Percentiles rank a stretch among this genome's conserved stretches.
Conservation (phyloP, 2,329 filamentous ascomycete species). For the Dactylellina haptotyla region DNA sequence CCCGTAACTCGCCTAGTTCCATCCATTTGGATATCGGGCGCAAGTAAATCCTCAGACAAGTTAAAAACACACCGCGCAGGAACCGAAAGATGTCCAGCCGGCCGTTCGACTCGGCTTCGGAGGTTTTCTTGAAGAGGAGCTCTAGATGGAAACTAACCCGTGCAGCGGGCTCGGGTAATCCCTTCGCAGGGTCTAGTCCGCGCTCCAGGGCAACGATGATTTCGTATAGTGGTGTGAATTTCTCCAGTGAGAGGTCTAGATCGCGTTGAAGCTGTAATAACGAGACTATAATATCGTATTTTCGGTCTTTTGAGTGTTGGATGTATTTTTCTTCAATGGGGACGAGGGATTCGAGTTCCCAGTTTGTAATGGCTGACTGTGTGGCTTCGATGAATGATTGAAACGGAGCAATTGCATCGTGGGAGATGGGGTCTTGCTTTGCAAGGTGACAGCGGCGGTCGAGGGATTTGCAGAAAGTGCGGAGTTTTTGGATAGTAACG, state of each 20-base stretch:
- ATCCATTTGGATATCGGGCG: constrained; percentile 85
- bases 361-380: constrained; percentile 48
- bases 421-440: constrained; percentile 2
- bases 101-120: constrained; percentile 75
- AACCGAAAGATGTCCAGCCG: constrained; percentile 71
- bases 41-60: constrained; percentile 83
- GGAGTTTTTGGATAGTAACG: constrained; percentile 55
- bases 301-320: constrained; percentile 1
- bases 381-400: constrained; percentile 56
- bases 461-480: constrained; percentile 53
- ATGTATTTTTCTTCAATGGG: constrained; percentile 52
- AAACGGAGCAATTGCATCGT: constrained; percentile 39
- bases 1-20: constrained; percentile 74
- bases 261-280: constrained; percentile 56
- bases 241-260: constrained; percentile 52
- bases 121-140: constrained; percentile 76
- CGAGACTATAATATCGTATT: constrained; percentile 50
- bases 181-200: constrained; percentile 3
- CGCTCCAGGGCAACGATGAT: constrained; percentile 53
- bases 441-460: constrained; percentile 27
- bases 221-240: constrained; percentile 55
- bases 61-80: constrained; percentile 76
- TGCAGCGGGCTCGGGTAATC: constrained; percentile 37
- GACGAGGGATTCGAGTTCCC: constrained; percentile 53
- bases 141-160: constrained; percentile 72